A percentile compares a stretch with the other conserved stretches of the same genome.
phyloP scores from a whole-genome alignment of 2,329 filamentous ascomycete species.

The Neonectria coccinea region DNA sequence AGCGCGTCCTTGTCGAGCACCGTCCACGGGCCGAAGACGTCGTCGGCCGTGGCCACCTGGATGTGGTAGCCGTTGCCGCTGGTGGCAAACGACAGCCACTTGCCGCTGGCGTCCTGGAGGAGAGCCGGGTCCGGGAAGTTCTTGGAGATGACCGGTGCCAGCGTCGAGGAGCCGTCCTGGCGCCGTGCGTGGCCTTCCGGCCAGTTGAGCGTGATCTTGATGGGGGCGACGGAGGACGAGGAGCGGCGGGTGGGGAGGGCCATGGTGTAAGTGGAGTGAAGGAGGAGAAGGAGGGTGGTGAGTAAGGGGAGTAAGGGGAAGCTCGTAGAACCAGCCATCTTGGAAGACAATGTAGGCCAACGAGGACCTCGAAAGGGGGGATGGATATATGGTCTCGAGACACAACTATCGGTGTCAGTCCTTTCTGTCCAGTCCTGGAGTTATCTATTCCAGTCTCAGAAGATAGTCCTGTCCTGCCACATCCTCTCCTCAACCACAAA shows the following conservation, averaged over 20 bases:
- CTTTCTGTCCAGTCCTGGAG: background rate
- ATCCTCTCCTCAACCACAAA: slow-evolving; percentile 5
- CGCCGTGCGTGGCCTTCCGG: slow-evolving; percentile 18
- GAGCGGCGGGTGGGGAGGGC: slow-evolving; percentile 2
- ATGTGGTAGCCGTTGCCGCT: slow-evolving; percentile 62
- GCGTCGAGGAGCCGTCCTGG: slow-evolving; percentile 17
- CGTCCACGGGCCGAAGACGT: slow-evolving; percentile 61
- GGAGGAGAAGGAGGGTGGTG: slow-evolving; percentile 10
- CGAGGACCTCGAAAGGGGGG: background rate
- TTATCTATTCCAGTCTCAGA: background rate
- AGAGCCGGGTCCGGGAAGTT: slow-evolving; percentile 69
- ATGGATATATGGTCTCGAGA: background rate
- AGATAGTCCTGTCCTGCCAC: background rate
- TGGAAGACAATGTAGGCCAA: slow-evolving; percentile 1
- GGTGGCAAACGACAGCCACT: slow-evolving; percentile 70
- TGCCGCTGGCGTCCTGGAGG: slow-evolving; percentile 58
- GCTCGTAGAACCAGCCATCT: slow-evolving; percentile 7
- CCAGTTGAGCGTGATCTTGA: slow-evolving; percentile 21
- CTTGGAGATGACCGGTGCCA: slow-evolving; percentile 31
- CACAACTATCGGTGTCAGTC: background rate
- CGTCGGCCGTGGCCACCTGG: slow-evolving; percentile 63
- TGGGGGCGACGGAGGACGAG: slow-evolving; percentile 1
- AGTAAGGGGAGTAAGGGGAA: slow-evolving; percentile 7
- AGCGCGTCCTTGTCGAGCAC: slow-evolving; percentile 65
- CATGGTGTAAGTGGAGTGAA: slow-evolving; percentile 1